A percentile compares a stretch with the other conserved stretches of the same genome.
These are phyloP conservation scores for Centaurea solstitialis DNA, from an alignment of 129 eudicot species.

Conservation along the genomic window DNA sequence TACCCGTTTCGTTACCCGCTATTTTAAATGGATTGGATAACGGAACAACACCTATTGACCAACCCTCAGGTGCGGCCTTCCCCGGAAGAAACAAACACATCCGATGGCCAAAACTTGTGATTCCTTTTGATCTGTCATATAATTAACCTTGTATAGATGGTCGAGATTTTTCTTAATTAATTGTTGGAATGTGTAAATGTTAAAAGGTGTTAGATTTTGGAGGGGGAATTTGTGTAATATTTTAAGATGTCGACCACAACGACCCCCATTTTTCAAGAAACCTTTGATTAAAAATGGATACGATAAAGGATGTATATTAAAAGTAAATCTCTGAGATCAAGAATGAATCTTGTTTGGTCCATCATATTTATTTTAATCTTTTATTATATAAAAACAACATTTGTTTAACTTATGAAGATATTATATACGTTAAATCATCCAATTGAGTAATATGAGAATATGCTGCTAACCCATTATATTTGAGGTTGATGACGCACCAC, in stretches of 20 bases:
- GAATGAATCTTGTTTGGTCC: conserved; percentile 13
- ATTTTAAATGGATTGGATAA: too few relatives aligned
- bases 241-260: not conserved
- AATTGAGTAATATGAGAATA: not conserved
- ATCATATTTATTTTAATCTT: not conserved
- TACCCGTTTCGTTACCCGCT: too few relatives aligned
- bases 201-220: not conserved
- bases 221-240: not conserved
- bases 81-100: too few relatives aligned
- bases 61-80: too few relatives aligned
- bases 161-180: not conserved
- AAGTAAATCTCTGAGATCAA: not conserved
- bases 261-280: not conserved
- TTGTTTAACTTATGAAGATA: conserved; percentile 1
- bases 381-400: conserved; percentile 3
- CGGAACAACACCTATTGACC: too few relatives aligned
- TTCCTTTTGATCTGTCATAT: too few relatives aligned
- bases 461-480: conserved; percentile 19
- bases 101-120: too few relatives aligned
- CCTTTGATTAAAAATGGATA: conserved; percentile 5
- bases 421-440: not conserved
- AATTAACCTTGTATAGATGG: not conserved
- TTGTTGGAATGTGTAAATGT: not conserved
- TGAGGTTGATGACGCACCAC: conserved; percentile 43
- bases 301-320: conserved; percentile 14